These are phyloP conservation scores for Diaporthe sp. DNA, from an alignment of 2,329 filamentous ascomycete genomes.

Conservation along the genomic window DNA sequence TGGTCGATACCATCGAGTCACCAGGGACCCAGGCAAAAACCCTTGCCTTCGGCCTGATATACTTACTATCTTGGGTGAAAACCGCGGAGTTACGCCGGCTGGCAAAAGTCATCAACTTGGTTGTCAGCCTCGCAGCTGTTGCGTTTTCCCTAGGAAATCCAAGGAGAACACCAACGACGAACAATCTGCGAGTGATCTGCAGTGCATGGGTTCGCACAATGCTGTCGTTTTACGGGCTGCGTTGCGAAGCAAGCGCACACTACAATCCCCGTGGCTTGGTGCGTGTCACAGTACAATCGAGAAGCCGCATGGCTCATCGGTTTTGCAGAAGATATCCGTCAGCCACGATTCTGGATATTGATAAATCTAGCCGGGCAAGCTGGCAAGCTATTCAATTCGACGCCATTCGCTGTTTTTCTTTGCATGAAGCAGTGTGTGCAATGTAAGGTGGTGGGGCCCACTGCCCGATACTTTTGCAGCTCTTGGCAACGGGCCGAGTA, in stretches of 20 bases:
- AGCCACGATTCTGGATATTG: neutral
- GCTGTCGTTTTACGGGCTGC: slow-evolving; percentile 5
- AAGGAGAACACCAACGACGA: neutral
- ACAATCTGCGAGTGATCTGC: neutral
- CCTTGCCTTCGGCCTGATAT: neutral
- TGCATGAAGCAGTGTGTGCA: neutral
- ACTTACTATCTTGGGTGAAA: slow-evolving; percentile 18
- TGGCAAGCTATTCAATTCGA: neutral
- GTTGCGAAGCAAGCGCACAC: neutral
- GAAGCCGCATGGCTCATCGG: neutral
- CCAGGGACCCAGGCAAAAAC: neutral
- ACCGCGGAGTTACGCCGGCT: slow-evolving; percentile 13
- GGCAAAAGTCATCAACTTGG: neutral
- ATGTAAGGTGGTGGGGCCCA: neutral
- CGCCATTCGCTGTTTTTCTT: neutral
- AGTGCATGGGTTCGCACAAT: neutral
- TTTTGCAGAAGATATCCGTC: neutral
- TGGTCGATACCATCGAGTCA: neutral
- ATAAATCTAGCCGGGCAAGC: neutral
- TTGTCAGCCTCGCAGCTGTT: neutral
- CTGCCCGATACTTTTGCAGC: neutral
- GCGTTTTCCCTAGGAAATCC: too few species aligned
- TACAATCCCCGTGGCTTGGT: neutral
- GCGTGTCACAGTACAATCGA: neutral
- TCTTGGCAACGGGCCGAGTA: neutral